A percentile compares a stretch with the other conserved stretches of the same genome.
phyloP scores from a whole-genome alignment of 225 moss, liverwort and hornwort species.

The Pseudoscleropodium purum region DNA sequence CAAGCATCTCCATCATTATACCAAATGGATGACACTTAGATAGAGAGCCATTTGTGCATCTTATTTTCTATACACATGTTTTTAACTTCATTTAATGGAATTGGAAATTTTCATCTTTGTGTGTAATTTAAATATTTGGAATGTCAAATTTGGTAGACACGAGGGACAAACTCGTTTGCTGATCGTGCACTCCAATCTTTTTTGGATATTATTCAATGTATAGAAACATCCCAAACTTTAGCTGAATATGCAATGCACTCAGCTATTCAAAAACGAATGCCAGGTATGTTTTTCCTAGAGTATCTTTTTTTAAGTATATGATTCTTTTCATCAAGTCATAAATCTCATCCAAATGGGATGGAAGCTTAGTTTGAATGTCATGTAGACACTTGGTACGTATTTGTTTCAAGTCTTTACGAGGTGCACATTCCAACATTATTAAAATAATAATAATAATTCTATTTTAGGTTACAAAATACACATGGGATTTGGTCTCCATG shows the following conservation, averaged over 20 bases:
- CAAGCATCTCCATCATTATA: background rate
- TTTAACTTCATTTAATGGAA: background rate
- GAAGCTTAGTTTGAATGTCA: background rate
- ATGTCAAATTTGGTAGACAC: constrained; percentile 24
- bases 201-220: constrained; percentile 88
- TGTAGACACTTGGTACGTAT: background rate
- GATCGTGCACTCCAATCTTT: constrained; percentile 94
- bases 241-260: constrained; percentile 97
- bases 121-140: background rate
- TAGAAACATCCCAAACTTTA: constrained; percentile 95
- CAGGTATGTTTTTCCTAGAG: constrained; percentile 2
- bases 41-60: background rate
- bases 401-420: background rate
- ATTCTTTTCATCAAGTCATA: background rate
- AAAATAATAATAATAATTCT: background rate
- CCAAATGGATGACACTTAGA: background rate
- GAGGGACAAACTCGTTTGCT: constrained; percentile 76
- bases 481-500: constrained; percentile 96
- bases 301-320: rapidly evolving
- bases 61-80: background rate
- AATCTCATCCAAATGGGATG: background rate
- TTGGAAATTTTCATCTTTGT: background rate
- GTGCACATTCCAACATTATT: background rate
- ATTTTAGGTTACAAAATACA: constrained; percentile 81
- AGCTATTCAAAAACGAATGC: constrained; percentile 94